Base-by-base conservation (phyloP, 306 rosid species). In the Lathyrus aphaca region DNA sequence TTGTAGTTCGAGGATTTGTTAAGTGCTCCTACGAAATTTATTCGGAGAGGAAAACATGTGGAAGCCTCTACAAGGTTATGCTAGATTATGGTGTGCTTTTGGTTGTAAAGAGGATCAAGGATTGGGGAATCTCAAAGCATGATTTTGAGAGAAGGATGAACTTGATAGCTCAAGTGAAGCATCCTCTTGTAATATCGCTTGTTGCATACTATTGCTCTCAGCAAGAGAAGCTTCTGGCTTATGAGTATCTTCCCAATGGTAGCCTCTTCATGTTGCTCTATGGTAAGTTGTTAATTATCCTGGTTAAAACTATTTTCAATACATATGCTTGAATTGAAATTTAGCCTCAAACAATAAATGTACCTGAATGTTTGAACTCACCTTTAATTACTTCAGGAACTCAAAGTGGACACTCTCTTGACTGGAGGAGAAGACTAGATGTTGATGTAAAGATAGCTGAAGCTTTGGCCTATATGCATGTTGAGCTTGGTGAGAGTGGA, bases 41-140 rank as follows among this genome's bases (percentile, higher is more conserved):
- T 90, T 39, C 83, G 74, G 66, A 86, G 84, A 80, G 95, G 90
- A 44, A 86, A 86, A 30, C 76, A 85, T 58, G n/a, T n/a, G 95
- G 95, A 61, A 91, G 97, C 81, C 76, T 85, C 37, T 86, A 79
- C 80, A 88, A 88, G 75, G 92, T 88, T 74, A 80, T 78, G 83
- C 68, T 91, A 1, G 83, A 76, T 3, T 81, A 70, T 58, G 85
- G 86, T 58, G 77, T 76, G 55, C 10, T 44, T 38, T 74, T 91
- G 74, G 97, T 86, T 62, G 95, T 85, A 54, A 86, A 88, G 84
- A 88, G 97, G 77, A 85, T 91, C 77, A 88, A 78, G 62, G 86
- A 80, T 69, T 86, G 86, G 83, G 87, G 67, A 18, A 80, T 88
- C 59, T 81, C 91, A 5, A 82, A 71, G 21, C 74, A 80, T 37